phyloP scores from a whole-genome alignment of 495 filamentous ascomycete genomes.

The Chaetomium fimeti region DNA sequence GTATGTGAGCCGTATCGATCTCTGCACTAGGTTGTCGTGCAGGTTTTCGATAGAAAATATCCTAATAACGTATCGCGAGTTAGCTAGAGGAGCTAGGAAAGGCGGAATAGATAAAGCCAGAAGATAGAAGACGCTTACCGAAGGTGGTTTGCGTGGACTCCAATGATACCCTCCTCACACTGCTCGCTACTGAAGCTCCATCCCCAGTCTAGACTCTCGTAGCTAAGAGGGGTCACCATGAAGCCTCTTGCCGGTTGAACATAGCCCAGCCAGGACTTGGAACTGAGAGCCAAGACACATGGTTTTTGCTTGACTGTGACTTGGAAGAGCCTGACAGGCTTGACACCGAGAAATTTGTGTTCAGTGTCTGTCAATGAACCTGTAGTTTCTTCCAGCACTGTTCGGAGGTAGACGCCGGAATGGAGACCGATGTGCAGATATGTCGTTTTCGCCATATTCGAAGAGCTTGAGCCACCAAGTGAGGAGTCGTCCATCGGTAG shows the following conservation, averaged over 20 bases:
- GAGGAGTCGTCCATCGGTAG: slow-evolving; percentile 88
- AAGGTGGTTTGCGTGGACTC: slow-evolving; percentile 84
- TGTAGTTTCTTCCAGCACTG: slow-evolving; percentile 87
- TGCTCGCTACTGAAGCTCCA: slow-evolving; percentile 95
- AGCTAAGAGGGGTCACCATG: slow-evolving; percentile 86
- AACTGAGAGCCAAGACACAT: slow-evolving; percentile 86
- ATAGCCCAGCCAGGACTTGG: slow-evolving; percentile 89
- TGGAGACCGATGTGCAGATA: slow-evolving; percentile 93
- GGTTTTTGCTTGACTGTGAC: slow-evolving; percentile 79
- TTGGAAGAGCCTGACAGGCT: slow-evolving; percentile 79
- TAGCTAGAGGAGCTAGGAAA: neutral
- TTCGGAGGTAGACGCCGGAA: slow-evolving; percentile 93
- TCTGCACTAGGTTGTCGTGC: slow-evolving; percentile 73
- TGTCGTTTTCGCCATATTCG: slow-evolving; percentile 56
- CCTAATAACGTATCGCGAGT: neutral
- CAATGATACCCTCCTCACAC: slow-evolving; percentile 92
- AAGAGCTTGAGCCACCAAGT: slow-evolving; percentile 44
- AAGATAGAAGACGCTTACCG: slow-evolving; percentile 57
- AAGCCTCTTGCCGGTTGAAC: slow-evolving; percentile 78
- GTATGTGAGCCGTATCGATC: slow-evolving; percentile 81
- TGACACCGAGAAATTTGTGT: slow-evolving; percentile 87
- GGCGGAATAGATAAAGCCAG: slow-evolving; percentile 18
- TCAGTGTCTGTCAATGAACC: slow-evolving; percentile 91
- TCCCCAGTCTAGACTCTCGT: slow-evolving; percentile 82
- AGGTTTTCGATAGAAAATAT: slow-evolving; percentile 3